phyloP scores from a whole-genome alignment of 768 basidiomycete species.

The Peribolospora baueri region DNA sequence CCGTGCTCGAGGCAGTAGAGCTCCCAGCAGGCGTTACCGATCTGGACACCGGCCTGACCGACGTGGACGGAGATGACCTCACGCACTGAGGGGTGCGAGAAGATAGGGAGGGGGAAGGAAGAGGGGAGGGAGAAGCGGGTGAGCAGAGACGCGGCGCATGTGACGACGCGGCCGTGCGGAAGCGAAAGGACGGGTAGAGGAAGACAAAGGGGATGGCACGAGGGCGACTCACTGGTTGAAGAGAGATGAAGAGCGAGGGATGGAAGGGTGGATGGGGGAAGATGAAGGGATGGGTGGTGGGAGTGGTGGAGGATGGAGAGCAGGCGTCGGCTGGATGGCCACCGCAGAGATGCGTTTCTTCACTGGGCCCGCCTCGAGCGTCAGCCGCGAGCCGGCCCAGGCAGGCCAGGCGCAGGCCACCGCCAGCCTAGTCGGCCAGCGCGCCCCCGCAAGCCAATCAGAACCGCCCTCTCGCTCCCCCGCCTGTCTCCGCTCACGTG shows the following conservation, averaged over 20 bases:
- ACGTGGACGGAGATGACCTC: conserved; percentile 33
- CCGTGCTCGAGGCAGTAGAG: conserved; percentile 98
- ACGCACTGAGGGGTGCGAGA: not conserved
- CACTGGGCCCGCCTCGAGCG: conserved; percentile 3
- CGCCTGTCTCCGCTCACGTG: not conserved
- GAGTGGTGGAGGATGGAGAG: not conserved
- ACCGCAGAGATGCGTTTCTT: not conserved
- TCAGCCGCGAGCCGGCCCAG: not conserved
- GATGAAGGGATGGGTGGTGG: not conserved
- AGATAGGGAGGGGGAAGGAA: not conserved
- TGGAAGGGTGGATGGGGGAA: conserved; percentile 1
- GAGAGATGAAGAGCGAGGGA: not conserved
- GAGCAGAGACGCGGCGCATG: not conserved
- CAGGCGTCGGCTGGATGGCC: not conserved
- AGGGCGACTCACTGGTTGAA: not conserved
- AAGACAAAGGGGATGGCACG: not conserved
- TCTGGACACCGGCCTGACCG: conserved; percentile 94
- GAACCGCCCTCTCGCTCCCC: not conserved
- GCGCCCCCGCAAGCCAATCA: not conserved
- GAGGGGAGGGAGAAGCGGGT: not conserved
- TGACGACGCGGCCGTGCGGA: not conserved
- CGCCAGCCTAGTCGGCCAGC: not conserved
- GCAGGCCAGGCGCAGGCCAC: not conserved
- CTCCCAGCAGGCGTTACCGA: conserved; percentile 38
- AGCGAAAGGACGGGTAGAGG: not conserved